Percentiles rank a stretch among this genome's conserved stretches.
Conservation (phyloP, 208 protist genomes). For the Leishmania tropica region DNA sequence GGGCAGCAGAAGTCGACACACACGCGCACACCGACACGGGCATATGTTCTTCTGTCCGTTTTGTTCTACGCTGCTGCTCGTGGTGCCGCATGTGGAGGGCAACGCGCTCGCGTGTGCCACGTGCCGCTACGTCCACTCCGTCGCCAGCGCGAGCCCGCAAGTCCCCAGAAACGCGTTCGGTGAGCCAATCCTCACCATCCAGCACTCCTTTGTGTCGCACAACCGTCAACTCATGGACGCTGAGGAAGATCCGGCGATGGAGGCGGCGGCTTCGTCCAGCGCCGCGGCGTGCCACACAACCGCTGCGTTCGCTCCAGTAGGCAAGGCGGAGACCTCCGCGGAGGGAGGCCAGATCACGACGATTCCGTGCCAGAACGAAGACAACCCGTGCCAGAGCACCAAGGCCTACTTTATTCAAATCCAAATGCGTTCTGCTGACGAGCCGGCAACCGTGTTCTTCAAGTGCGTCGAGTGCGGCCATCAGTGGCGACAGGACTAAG, state of each 20-base stretch:
- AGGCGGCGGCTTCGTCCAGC: neutral
- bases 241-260: constrained; percentile 23
- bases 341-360: constrained; percentile 89
- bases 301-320: neutral
- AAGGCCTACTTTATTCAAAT: constrained; percentile 96
- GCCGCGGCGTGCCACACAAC: neutral
- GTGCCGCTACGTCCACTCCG: constrained; percentile 68
- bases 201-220: constrained; percentile 56
- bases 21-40: neutral
- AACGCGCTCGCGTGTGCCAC: constrained; percentile 72
- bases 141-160: constrained; percentile 23
- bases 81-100: constrained; percentile 37
- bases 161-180: constrained; percentile 57
- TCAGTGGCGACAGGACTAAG: constrained; percentile 91
- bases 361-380: constrained; percentile 80
- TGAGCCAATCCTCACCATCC: constrained; percentile 53
- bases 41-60: constrained; percentile 92
- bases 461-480: constrained; percentile 94
- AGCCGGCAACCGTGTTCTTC: constrained; percentile 98
- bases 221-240: constrained; percentile 54
- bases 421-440: constrained; percentile 98
- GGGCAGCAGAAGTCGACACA: neutral
- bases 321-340: constrained; percentile 20
- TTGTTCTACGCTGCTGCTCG: constrained; percentile 83
- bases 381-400: constrained; percentile 73